Percentiles rank a stretch among this genome's conserved stretches.
phyloP scores from a whole-genome alignment of 2,329 filamentous ascomycete species.

The Plectosphaerella cucumerina region DNA sequence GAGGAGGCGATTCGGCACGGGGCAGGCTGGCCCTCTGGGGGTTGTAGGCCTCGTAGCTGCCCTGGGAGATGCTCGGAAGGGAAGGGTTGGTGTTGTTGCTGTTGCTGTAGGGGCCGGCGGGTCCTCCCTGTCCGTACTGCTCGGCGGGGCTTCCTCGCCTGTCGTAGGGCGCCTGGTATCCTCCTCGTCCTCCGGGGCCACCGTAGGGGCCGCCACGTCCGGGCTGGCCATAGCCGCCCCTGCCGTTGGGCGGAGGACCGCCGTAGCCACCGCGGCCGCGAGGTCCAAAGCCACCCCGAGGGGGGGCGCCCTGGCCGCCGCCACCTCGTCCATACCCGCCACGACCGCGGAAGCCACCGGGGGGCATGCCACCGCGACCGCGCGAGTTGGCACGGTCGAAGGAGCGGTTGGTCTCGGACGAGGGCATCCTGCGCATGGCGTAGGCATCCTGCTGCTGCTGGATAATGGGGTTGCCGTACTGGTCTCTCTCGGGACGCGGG shows the following conservation, averaged over 20 bases:
- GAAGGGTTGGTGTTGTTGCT: constrained; percentile 28
- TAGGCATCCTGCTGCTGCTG: constrained; percentile 37
- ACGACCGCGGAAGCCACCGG: constrained; percentile 38
- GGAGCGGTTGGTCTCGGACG: constrained; percentile 11
- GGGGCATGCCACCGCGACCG: constrained; percentile 43
- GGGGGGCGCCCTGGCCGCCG: constrained; percentile 37
- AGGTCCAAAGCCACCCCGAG: constrained; percentile 11
- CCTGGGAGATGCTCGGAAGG: constrained; percentile 29
- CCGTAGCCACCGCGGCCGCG: constrained; percentile 42
- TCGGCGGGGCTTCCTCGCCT: constrained; percentile 31
- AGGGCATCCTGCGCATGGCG: constrained; percentile 41
- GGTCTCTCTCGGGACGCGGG: constrained; percentile 41
- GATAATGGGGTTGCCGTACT: constrained; percentile 58
- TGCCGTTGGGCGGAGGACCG: constrained; percentile 29
- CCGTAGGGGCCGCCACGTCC: constrained; percentile 25
- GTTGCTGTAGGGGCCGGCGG: constrained; percentile 31
- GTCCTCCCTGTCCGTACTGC: constrained; percentile 25
- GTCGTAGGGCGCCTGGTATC: constrained; percentile 26
- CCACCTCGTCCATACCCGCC: constrained; percentile 34
- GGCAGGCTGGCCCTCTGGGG: constrained; percentile 42
- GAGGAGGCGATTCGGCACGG: constrained; percentile 61
- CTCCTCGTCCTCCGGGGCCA: neutral
- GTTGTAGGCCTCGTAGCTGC: constrained; percentile 38
- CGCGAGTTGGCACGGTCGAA: constrained; percentile 45
- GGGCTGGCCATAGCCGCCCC: constrained; percentile 37